phyloP scores from a whole-genome alignment of 2,329 filamentous ascomycete species.

The Colletotrichum noveboracense region DNA sequence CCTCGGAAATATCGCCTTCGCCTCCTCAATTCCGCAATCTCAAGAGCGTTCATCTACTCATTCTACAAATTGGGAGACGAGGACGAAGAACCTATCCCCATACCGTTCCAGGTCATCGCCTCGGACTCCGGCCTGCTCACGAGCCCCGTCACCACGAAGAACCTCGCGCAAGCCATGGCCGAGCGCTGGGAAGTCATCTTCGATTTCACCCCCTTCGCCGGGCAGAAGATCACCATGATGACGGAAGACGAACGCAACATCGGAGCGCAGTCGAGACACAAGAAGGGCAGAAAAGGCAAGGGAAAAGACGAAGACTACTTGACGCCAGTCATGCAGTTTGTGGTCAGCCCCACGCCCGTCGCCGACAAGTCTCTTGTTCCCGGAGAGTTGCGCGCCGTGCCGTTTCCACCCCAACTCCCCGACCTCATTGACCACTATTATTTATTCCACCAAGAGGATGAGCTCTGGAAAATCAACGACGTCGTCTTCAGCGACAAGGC shows the following conservation, averaged over 20 bases:
- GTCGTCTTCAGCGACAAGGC: conserved; percentile 49
- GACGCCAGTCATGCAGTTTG: conserved; percentile 58
- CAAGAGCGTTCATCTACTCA: conserved; percentile 52
- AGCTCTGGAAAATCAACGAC: conserved; percentile 57
- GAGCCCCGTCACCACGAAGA: conserved; percentile 44
- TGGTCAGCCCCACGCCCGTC: conserved; percentile 42
- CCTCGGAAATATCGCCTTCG: conserved; percentile 65
- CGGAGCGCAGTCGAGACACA: not conserved
- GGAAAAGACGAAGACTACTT: conserved; percentile 53
- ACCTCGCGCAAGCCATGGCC: conserved; percentile 54
- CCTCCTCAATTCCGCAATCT: conserved; percentile 54
- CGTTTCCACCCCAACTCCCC: conserved; percentile 36
- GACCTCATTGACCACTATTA: conserved; percentile 46
- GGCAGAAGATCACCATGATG: conserved; percentile 49
- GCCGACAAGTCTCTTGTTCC: conserved; percentile 41
- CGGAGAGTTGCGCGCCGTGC: conserved; percentile 36
- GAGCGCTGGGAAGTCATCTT: conserved; percentile 64
- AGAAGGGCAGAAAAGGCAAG: conserved; percentile 30
- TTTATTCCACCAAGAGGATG: conserved; percentile 47
- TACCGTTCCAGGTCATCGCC: conserved; percentile 58
- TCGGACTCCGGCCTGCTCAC: conserved; percentile 58
- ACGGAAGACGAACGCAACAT: conserved; percentile 12
- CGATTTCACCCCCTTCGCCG: conserved; percentile 55
- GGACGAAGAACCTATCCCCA: conserved; percentile 26
- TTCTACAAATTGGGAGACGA: conserved; percentile 36